Base-by-base conservation (phyloP, 2,329 filamentous ascomycete species). In the Calonectria pseudoreteaudii region DNA sequence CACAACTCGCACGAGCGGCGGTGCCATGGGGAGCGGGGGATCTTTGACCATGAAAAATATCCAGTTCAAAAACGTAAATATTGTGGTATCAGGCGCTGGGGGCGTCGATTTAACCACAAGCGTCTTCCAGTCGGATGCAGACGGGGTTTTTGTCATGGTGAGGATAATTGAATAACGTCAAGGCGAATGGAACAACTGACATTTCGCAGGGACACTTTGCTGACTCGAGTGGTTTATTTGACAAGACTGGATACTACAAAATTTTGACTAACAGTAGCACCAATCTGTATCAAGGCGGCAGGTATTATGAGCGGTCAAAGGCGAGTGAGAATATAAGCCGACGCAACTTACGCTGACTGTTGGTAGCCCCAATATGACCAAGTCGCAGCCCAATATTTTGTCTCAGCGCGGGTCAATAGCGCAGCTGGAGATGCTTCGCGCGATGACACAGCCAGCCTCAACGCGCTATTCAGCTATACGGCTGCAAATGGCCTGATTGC, bases 301-400 rank as follows among this genome's bases (percentile, higher is more conserved):
- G 87, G 30, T 91, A 94, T 82, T 95, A 94, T 81, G 92, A 94
- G 80, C 91, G 93, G 23, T 93, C 94, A 77, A 95, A 94, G 78
- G 81, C 79, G 26, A 28, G 78, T 31, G 4, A 13, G 18, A 7
- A 41, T 56, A 16, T 3, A 28, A 28, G 16, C 11, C 11, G 18
- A 23, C 13, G n/a, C 14, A 47, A 11, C 30, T 30, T 2, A 36
- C 13, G n/a, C 49, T 76, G n/a, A 77, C 23, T 9, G 16, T 16
- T 9, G 3, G 9, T 16, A 84, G 87, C 95, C 95, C 8, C 91
- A 94, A 77, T 97, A 97, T 81, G 90, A 92, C 70, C 83, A 88
- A 34, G 80, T 92, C 4, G 85, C 91, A 0, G 87, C 88, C 1
- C 87, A 87, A 2, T 87, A 88, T 9, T 95, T 97, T 81, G 82